These are phyloP conservation scores for Arachnomyces sp. DNA, from an alignment of 2,329 filamentous ascomycete species.

Conservation along the genomic window DNA sequence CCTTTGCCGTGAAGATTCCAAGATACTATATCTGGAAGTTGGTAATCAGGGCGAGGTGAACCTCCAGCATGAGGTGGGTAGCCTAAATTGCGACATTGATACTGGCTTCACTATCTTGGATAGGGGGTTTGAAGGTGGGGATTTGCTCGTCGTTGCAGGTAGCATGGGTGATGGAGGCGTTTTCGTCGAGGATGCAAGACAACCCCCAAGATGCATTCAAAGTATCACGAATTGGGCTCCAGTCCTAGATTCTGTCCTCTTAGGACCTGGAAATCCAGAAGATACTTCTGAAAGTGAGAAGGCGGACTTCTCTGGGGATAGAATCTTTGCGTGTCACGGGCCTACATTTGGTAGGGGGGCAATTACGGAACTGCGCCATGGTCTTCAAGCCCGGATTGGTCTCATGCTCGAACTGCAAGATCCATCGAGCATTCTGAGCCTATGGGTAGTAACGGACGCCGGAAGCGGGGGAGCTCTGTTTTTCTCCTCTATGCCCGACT, in stretches of 20 bases:
- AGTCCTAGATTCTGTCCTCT: constrained; percentile 38
- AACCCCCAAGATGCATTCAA: constrained; percentile 47
- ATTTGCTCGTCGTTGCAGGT: constrained; percentile 73
- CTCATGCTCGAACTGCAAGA: constrained; percentile 33
- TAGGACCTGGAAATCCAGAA: constrained; percentile 18
- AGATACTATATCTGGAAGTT: constrained; percentile 64
- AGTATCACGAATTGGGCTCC: constrained; percentile 56
- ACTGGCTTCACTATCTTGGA: constrained; percentile 65
- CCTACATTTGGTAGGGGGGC: constrained; percentile 51
- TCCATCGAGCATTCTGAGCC: constrained; percentile 29
- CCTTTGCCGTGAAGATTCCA: constrained; percentile 78
- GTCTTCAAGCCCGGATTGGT: constrained; percentile 60
- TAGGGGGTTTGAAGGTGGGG: constrained; percentile 56
- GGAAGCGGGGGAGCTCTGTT: constrained; percentile 27
- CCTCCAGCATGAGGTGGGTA: constrained; percentile 52
- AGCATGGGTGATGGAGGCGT: constrained; percentile 69
- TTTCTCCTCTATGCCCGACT: constrained; percentile 35
- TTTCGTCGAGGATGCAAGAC: constrained; percentile 58
- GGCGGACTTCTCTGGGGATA: constrained; percentile 38
- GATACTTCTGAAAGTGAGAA: constrained; percentile 2
- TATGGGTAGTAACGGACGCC: constrained; percentile 37
- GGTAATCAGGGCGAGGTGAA: constrained; percentile 45
- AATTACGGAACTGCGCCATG: constrained; percentile 61
- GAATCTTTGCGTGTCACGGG: constrained; percentile 59
- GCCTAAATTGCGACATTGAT: constrained; percentile 65